Base-by-base conservation (phyloP, 2,329 filamentous ascomycete species). In the Biscogniauxia mediterranea region DNA sequence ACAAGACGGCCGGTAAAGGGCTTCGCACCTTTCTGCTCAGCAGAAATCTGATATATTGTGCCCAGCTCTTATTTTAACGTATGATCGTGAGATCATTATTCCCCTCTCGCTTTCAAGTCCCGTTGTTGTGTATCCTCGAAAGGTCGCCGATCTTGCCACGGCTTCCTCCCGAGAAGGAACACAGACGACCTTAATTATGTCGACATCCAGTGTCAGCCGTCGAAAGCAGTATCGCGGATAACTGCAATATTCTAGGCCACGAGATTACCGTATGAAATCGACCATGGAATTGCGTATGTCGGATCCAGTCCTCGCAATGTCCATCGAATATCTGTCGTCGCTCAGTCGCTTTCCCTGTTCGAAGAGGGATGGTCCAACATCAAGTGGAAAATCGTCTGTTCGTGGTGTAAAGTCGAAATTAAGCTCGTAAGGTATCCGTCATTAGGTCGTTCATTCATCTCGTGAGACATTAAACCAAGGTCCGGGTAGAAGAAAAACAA, bases 331-430 rank as follows among this genome's bases (percentile, higher is more conserved):
- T 56, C 68, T 69, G 56, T 67, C 61, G 50, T 64, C 56, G 68
- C 70, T 68, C 67, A 63, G 64, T 68, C 63, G 67, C 66, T 68
- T 68, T 69, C 62, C 17, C 66, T 55, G 60, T 56, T 69, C 67
- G 67, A 70, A 65, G 64, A 68, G 64, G 65, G 61, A 69, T 66
- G 65, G 57, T 58, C 62, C 73, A 72, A 70, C 73, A 51, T 74
- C 70, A 66, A 74, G 71, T 70, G 70, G 71, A 69, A 64, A 63
- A 54, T 61, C 63, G 56, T 70, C 69, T 73, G 69, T 74, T 77
- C 71, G 73, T 76, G 71, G 67, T 75, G 60, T 65, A 75, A 78
- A 78, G 76, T 79, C 77, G 76, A 81, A 74, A 73, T 77, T 73
- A 77, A 77, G 70, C 64, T 69, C 66, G 66, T 69, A 46, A 59